A percentile compares a stretch with the other conserved stretches of the same genome.
Conservation (phyloP, 352 stramenopile species). For the Discostella stelligera region DNA sequence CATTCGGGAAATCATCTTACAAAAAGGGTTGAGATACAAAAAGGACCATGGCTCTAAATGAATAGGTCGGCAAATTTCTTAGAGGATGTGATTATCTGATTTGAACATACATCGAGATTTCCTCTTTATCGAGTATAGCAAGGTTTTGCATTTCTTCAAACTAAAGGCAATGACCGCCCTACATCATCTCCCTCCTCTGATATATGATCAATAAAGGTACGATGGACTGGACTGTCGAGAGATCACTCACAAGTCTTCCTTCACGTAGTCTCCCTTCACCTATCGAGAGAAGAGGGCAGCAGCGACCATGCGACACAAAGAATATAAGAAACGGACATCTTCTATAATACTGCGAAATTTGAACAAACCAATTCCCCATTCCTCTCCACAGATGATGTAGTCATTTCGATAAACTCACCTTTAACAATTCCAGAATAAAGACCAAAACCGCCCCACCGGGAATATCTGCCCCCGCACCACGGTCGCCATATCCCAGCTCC, state of each 20-base stretch:
- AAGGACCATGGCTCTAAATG: no score
- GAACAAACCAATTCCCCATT: constrained; percentile 1
- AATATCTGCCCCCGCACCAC: constrained; percentile 87
- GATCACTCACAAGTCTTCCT: constrained; percentile 15
- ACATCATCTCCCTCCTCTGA: neutral
- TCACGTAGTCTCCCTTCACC: constrained; percentile 37
- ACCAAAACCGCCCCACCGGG: constrained; percentile 88
- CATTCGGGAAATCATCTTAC: constrained; percentile 4
- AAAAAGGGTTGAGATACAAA: neutral
- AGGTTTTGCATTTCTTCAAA: neutral
- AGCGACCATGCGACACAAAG: no score
- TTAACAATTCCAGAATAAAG: constrained; percentile 91
- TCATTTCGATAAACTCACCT: constrained; percentile 84
- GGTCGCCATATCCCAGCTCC: constrained; percentile 88
- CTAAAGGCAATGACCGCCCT: neutral
- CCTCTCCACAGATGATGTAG: neutral
- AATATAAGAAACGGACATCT: constrained; percentile 3
- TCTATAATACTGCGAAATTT: neutral
- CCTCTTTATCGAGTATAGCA: neutral
- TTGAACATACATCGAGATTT: neutral
- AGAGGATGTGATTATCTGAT: neutral
- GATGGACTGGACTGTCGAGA: neutral
- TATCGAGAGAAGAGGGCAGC: neutral
- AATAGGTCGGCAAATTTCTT: no score
- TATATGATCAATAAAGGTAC: neutral